Conservation (phyloP, 345 rosid genomes). For the Corchorus capsularis region DNA sequence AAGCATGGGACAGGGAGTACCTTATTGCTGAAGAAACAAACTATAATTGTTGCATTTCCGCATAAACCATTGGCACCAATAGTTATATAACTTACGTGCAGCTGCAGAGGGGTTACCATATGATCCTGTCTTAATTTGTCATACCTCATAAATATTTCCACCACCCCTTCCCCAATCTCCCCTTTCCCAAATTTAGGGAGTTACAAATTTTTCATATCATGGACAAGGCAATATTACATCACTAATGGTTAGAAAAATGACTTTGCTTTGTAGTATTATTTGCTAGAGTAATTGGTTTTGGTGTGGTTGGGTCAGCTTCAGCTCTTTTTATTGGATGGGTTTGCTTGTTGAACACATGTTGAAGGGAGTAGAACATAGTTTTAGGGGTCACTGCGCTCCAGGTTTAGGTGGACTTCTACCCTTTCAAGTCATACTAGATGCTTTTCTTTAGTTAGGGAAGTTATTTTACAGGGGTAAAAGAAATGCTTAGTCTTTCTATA, state of each 20-base stretch:
- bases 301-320: neutral
- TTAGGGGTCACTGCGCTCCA: too few relatives aligned
- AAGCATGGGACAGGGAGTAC: too few relatives aligned
- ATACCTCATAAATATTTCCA: too few relatives aligned
- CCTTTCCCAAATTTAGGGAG: too few relatives aligned
- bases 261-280: neutral
- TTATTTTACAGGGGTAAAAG: neutral
- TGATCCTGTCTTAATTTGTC: neutral
- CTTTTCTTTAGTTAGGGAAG: neutral
- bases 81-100: neutral
- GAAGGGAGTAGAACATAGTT: neutral
- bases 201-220: neutral
- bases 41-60: neutral
- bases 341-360: neutral
- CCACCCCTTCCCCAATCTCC: too few relatives aligned
- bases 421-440: too few relatives aligned
- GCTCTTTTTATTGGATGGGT: neutral
- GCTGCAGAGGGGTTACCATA: neutral
- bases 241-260: neutral
- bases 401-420: too few relatives aligned
- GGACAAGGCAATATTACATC: neutral
- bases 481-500: neutral
- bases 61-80: neutral
- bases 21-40: neutral
- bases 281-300: neutral